Base-by-base conservation (phyloP, 805 yeast species). In the Metschnikowia cubensis region DNA sequence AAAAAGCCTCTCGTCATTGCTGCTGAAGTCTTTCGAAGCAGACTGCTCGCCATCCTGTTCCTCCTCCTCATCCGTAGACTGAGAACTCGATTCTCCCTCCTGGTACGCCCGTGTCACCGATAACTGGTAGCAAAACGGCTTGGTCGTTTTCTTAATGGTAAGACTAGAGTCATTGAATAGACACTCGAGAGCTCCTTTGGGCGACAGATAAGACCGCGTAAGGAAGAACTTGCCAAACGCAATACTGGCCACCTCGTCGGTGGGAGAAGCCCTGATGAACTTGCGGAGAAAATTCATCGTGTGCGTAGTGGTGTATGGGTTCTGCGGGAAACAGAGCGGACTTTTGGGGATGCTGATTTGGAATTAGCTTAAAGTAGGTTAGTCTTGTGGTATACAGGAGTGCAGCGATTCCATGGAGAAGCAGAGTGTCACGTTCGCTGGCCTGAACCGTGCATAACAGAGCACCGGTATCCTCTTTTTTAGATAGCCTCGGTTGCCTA, bases 111-210 rank as follows among this genome's bases (percentile, higher is more conserved):
- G 81, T 49, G 81, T 82, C 22, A 90, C 81, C 15, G 84, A 84
- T 39, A 92, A 68, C 55, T 87, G 89, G 64, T 84, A 87, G 58
- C 79, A 77, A 60, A 70, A 85, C 13, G 84, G 84, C 6, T 82
- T 76, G 3, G 87, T 74, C 1, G 91, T 82, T 52, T 81, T 82
- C 37, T 89, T 75, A 44, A 92, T 82, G 2, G 84, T 71, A 13
- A 92, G 82, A 35, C 82, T 82, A 1, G 96, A 91, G 58, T 89
- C 96, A 51, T 82, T 84, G 66, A 83, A 91, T 18, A 89, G 73
- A 59, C 91, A 85, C 66, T 94, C 97, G 34, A 83, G 73, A 22
- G 83, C 90, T 7, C 96, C 91, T 64, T 89, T 89, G 11, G 97
- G 97, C 2, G 96, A 87, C 20, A 75, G 77, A 5, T 87, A 86